Evolutionary conservation across 768 basidiomycete genomes (phyloP), one percentile per base, ranked within the genome.

Genomic region (Panaeolus cyanescens): DNA sequence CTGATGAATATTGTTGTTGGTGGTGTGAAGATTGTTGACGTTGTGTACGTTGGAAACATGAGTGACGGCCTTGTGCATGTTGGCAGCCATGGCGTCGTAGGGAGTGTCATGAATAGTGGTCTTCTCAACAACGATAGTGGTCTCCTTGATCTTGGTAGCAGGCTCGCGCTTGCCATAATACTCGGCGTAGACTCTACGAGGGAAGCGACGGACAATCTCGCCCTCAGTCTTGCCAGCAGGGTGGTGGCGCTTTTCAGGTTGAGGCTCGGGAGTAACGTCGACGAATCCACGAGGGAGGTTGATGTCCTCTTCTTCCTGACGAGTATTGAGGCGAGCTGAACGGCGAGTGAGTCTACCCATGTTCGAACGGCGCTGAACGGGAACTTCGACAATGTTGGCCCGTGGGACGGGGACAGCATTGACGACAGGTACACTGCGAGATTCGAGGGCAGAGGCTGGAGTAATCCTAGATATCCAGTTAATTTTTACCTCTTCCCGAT

Each of bases 141-240:
- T 64, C 60, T 70, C 69, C 67, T 70, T 70, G 54, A 70, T 59
- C 10, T 63, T 61, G 9, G 68, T 67, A 2, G 61, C 66, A 53
- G 67, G 68, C 40, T 68, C 62, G 42, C 73, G 74, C 65, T 72
- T 72, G 69, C 72, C 71, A 63, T 71, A 74, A 59, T 70, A 64
- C 36, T 76, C 70, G 45, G 67, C 60, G 54, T 67, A 66, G 32
- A 64, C 60, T 17, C 69, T 66, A 20, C 74, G 73, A 55, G 74
- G 74, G 65, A 67, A 75, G 57, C 73, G 64, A 54, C 56, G 59
- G 56, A 62, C 15, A 25, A 60, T 31, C 36, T 62, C 55, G 32
- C 61, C 60, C 20, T 60, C 60, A 30, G 30, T 54, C 42, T 59
- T 36, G 33, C 15, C 62, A 45, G 33, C 17, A 54, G 58, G 20